Evolutionary conservation across 805 yeast species (phyloP).

Genomic region (Teunomyces panamensis): DNA sequence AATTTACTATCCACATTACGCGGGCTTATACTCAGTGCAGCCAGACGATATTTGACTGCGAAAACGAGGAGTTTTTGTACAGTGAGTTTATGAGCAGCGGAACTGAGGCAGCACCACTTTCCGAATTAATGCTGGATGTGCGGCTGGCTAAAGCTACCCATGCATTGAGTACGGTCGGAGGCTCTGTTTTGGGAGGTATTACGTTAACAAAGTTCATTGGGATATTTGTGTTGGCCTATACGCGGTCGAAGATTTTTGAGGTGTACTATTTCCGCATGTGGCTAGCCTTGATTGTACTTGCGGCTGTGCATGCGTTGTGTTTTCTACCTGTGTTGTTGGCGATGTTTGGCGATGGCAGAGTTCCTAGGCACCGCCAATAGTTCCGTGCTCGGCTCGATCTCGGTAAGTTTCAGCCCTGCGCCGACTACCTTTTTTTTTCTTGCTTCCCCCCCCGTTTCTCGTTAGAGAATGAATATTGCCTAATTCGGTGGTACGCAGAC

Average conservation of each 20-base stretch:
- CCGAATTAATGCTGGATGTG: slow-evolving; percentile 5
- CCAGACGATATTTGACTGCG: slow-evolving; percentile 1
- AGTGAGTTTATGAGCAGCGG: slow-evolving; percentile 14
- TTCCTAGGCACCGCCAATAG: background rate
- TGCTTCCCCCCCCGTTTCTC: too few relatives aligned
- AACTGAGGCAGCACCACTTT: background rate
- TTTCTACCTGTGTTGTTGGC: slow-evolving; percentile 70
- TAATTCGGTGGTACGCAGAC: background rate
- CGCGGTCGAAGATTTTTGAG: slow-evolving; percentile 83
- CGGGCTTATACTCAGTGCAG: slow-evolving; percentile 59
- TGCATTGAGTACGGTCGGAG: slow-evolving; percentile 79
- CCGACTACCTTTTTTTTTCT: too few relatives aligned
- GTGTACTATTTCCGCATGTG: slow-evolving; percentile 95
- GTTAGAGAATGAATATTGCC: background rate
- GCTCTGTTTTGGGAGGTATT: slow-evolving; percentile 87
- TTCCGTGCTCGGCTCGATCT: too few relatives aligned
- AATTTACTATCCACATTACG: slow-evolving; percentile 85
- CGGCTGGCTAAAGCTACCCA: slow-evolving; percentile 39
- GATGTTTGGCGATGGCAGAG: background rate
- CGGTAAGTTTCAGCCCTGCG: too few relatives aligned
- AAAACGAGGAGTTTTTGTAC: slow-evolving; percentile 2
- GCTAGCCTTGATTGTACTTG: slow-evolving; percentile 73
- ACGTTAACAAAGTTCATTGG: slow-evolving; percentile 89
- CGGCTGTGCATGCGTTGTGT: slow-evolving; percentile 74
- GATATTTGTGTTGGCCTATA: slow-evolving; percentile 79